phyloP scores from a whole-genome alignment of 352 stramenopile species.

The Globisporangium orthogonon region DNA sequence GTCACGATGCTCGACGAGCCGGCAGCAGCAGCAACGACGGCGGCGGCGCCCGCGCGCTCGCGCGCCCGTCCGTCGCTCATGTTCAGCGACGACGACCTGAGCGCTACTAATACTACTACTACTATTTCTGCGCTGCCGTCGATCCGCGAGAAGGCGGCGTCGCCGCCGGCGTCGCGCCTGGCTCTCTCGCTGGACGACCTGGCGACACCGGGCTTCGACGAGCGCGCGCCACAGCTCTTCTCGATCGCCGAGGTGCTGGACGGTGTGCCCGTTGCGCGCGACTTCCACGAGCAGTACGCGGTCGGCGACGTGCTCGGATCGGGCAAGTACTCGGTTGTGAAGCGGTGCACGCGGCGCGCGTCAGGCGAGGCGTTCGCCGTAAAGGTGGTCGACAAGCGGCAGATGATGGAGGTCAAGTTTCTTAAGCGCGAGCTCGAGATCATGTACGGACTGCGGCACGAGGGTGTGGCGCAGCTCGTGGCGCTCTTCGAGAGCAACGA shows the following conservation, averaged over 20 bases:
- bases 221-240: slow-evolving; percentile 45
- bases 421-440: slow-evolving; percentile 86
- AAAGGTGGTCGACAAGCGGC: slow-evolving; percentile 83
- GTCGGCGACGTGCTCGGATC: slow-evolving; percentile 54
- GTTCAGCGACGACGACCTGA: slow-evolving; percentile 53
- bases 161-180: slow-evolving; percentile 44
- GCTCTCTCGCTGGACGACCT: slow-evolving; percentile 58
- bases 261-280: slow-evolving; percentile 42
- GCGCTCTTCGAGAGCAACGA: slow-evolving; percentile 74
- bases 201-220: slow-evolving; percentile 23
- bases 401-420: slow-evolving; percentile 78
- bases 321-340: slow-evolving; percentile 79
- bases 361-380: slow-evolving; percentile 41
- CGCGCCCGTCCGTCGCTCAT: slow-evolving; percentile 44
- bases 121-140: slow-evolving; percentile 26
- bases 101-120: slow-evolving; percentile 8
- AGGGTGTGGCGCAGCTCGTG: slow-evolving; percentile 72
- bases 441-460: slow-evolving; percentile 67
- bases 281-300: slow-evolving; percentile 55
- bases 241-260: slow-evolving; percentile 60
- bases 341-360: slow-evolving; percentile 35
- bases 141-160: slow-evolving; percentile 61
- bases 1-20: slow-evolving; percentile 22
- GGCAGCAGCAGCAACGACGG: neutral
- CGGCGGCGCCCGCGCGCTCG: neutral